Evolutionary conservation across 1,284 basidiomycete genomes (phyloP), one percentile per base, ranked within the genome.

Genomic region (Puccinia novopanici): DNA sequence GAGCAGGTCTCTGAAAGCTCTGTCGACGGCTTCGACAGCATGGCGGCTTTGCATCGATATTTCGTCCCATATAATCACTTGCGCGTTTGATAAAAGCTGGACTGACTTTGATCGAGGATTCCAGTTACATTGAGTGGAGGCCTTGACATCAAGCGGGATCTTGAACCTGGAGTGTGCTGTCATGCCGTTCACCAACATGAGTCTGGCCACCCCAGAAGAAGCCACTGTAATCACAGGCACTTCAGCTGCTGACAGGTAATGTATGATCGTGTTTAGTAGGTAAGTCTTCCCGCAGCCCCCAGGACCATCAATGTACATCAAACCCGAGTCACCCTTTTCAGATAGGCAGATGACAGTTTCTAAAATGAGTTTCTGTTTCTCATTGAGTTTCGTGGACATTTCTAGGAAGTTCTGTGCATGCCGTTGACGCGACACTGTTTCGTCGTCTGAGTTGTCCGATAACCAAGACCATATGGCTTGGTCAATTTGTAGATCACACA

Each of bases 101-200:
- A n/a, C n/a, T n/a, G n/a, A n/a, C n/a, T n/a, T n/a, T n/a, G n/a
- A n/a, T n/a, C n/a, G n/a, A 65, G 3, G n/a, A 65, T 5, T 9
- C 40, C 9, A 19, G 61, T 17, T 52, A 17, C 4, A 17, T 52
- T 3, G 3, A 1, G 2, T 4, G 3, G 45, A n/a, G n/a, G n/a
- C n/a, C n/a, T 50, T 22, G 9, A 55, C 6, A 3, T 27, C 27
- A 9, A 72, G 48, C 17, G 88, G 88, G 45, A 89, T 88, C 65
- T 87, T 87, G 85, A 88, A 88, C 1, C 81, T 81, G 0, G 87
- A 89, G 82, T 88, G 87, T 6, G 87, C 85, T 54, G 88, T 89
- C 0, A 85, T 82, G 0, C 88, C 88, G 37, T 87, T 87, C 6
- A 73, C 82, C 0, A 89, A 78, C 0, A 89, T 83, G 0, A 89